phyloP scores from a whole-genome alignment of 192 early-diverging fungal genomes.

The Lunasporangiospora selenospora region DNA sequence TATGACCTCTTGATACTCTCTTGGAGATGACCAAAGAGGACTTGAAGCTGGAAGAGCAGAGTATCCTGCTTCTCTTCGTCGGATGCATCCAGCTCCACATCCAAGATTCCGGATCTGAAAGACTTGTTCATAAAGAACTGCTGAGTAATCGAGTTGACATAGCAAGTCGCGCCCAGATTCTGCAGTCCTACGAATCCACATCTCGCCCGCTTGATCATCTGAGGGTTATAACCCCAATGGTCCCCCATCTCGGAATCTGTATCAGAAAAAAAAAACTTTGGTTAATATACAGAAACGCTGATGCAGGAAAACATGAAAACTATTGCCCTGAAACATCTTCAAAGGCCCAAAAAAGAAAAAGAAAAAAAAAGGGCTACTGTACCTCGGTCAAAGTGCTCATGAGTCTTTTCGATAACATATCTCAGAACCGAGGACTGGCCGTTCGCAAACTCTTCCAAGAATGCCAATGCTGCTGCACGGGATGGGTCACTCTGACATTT shows the following conservation, averaged over 20 bases:
- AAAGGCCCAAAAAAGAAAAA: too few species aligned
- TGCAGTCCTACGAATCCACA: constrained; percentile 60
- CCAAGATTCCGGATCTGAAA: constrained; percentile 55
- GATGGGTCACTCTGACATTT: constrained; percentile 52
- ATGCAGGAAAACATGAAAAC: too few species aligned
- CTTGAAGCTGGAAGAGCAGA: constrained; percentile 58
- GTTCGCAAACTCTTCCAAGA: constrained; percentile 34
- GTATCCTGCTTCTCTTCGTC: constrained; percentile 50
- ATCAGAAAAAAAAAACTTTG: background rate
- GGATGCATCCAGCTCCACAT: constrained; percentile 37
- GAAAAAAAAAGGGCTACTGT: too few species aligned
- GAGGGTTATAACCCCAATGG: constrained; percentile 56
- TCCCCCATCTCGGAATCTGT: constrained; percentile 42
- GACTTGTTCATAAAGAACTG: constrained; percentile 65
- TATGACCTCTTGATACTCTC: constrained; percentile 55
- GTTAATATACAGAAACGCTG: too few species aligned
- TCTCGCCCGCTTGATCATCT: constrained; percentile 38
- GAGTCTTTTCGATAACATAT: constrained; percentile 42
- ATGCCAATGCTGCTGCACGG: constrained; percentile 46
- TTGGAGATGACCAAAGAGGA: constrained; percentile 57
- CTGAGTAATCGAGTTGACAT: constrained; percentile 66
- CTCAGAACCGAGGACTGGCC: constrained; percentile 29
- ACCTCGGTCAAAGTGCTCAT: constrained; percentile 48
- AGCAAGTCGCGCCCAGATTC: constrained; percentile 72
- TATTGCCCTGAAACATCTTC: too few species aligned